Base-by-base conservation (phyloP, 495 filamentous ascomycete genomes). In the Filosporella fistucella region DNA sequence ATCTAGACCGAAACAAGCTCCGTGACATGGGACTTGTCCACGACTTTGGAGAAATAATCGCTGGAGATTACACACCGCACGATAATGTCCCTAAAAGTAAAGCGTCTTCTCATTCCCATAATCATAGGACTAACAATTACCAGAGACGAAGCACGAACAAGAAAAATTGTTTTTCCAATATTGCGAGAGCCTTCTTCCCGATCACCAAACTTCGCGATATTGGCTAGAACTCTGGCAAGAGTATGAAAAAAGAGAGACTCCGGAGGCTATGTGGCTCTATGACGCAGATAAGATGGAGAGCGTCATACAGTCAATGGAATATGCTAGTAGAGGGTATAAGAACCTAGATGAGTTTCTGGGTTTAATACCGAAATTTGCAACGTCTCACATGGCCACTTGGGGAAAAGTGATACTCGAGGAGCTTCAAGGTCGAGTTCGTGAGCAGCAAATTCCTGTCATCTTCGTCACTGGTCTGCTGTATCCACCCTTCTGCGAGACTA, bases 251-350 rank as follows among this genome's bases (percentile, higher is more conserved):
- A 42, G 20, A 42, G 16, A 42, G 22, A 42, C 38, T 24, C 38
- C 38, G 24, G 38, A 42, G 21, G 38, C 38, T 20, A 20, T 9
- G 12, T 42, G 38, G 38, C 38, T 42, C 12, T 42, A 24, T 17
- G 38, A 42, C 16, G 38, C 38, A 25, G 38, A 42, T 42, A 42
- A 42, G 38, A 22, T 42, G 14, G 38, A 42, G 38, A 42, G 38
- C 16, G 38, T 25, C 16, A 24, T 42, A 20, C 38, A 42, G 16
- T 20, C 38, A 24, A 24, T 9, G 20, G 38, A 42, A 24, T 42
- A 21, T 20, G 20, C 6, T 16, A 4, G 9, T 12, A 42, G 38
- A 42, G 38, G 38, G 38, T 25, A 8, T 24, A 20, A 6, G 38
- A 42, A 42, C 21, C 38, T 42, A 12, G 16, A 42, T 8, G 38